Base-by-base conservation (phyloP, 805 yeast genomes). In the Kodamaea kaohsiungensis region DNA sequence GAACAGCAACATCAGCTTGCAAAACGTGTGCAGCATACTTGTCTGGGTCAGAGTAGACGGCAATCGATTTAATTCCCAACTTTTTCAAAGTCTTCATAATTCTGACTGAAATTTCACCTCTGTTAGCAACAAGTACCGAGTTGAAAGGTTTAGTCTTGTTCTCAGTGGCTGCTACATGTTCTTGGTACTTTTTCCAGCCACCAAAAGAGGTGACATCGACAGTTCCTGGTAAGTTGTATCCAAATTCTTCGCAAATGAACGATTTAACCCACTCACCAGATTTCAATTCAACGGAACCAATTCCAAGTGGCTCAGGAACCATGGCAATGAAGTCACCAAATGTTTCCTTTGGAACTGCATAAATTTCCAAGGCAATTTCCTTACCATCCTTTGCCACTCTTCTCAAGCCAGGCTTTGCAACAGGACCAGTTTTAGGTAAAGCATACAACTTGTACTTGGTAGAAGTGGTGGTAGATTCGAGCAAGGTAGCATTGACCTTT, bases 101-200 rank as follows among this genome's bases (percentile, higher is more conserved):
- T 65, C 99, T 80, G 30, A 92, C 98, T 1, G 99, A 98, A 64
- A 93, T 93, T 73, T 93, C 99, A 69, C 98, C 98, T 74, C 99
- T 84, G 77, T 93, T 93, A 42, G 98, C 98, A 52, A 93, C 95
- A 53, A 93, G 79, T n/a, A 93, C 97, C 9, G 87, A 81, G 17
- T 85, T 78, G 72, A 91, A 91, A 0, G 96, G 95, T 53, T 64
- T 65, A 45, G 48, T 57, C 57, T 59, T 59, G 33, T 53, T 51
- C 54, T 72, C 73, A 40, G 65, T 64, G 17, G 63, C 63, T 18
- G 60, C 60, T 38, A 73, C 64, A 54, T 65, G 73, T 55, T 52
- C 76, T 48, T 82, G 74, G 73, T 89, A 90, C 1, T 78, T 73
- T 68, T 86, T 84, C 93, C 97, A 93, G 3, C 97, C 96, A 45